Conservation (phyloP, 495 filamentous ascomycete species). For the Aspergillus ostianus region DNA sequence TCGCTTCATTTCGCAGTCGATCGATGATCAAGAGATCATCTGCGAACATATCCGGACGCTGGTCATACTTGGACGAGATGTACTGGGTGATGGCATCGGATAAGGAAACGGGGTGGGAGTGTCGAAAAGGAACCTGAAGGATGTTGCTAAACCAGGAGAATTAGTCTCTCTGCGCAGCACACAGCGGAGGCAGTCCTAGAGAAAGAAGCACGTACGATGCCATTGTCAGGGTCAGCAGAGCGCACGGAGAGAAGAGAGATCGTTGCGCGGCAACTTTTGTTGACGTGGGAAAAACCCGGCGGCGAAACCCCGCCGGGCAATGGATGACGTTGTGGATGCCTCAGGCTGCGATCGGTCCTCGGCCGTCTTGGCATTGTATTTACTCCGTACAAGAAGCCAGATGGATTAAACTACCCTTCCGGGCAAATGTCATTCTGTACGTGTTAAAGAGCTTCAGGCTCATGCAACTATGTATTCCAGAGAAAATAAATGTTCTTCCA, state of each 20-base stretch:
- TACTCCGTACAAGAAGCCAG: not conserved
- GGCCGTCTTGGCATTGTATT: no score
- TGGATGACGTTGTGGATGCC: constrained; percentile 36
- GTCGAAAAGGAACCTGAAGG: constrained; percentile 79
- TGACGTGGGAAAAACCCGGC: constrained; percentile 30
- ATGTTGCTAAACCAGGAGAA: constrained; percentile 41
- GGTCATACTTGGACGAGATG: constrained; percentile 98
- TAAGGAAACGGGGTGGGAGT: constrained; percentile 71
- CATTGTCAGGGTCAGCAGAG: constrained; percentile 29
- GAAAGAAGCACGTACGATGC: constrained; percentile 38
- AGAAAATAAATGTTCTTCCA: not conserved
- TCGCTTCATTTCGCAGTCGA: constrained; percentile 71
- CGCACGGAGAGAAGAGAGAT: constrained; percentile 18
- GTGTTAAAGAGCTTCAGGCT: constrained; percentile 24
- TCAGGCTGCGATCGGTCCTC: constrained; percentile 4
- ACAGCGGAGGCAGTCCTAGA: not conserved
- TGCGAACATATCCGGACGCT: constrained; percentile 96
- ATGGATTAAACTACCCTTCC: not conserved
- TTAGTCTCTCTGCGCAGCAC: not conserved
- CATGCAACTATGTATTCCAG: constrained; percentile 29
- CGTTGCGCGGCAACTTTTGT: constrained; percentile 30
- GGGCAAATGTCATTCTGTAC: constrained; percentile 24
- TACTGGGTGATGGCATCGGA: constrained; percentile 87
- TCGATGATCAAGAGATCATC: constrained; percentile 88
- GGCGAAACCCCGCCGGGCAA: constrained; percentile 33